Conservation (phyloP, 2,329 filamentous ascomycete species). For the Plectosphaerella sp. region DNA sequence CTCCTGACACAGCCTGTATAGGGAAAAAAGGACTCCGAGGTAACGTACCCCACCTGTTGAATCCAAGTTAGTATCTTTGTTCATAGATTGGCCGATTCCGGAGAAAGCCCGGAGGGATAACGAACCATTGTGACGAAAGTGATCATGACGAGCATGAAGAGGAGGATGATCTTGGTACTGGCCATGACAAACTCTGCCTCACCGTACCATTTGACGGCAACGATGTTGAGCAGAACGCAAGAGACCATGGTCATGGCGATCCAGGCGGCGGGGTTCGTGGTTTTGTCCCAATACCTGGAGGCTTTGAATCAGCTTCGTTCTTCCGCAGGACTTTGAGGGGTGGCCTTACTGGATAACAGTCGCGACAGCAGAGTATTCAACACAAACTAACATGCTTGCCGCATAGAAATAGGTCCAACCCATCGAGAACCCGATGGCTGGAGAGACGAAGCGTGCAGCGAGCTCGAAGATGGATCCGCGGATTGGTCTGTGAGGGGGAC, state of each 20-base stretch:
- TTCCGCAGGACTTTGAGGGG: conserved; percentile 26
- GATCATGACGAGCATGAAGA: conserved; percentile 53
- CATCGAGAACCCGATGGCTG: conserved; percentile 50
- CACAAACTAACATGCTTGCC: conserved; percentile 38
- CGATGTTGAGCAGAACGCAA: conserved; percentile 41
- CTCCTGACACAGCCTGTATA: too few species aligned
- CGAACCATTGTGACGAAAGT: conserved; percentile 63
- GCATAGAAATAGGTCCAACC: conserved; percentile 43
- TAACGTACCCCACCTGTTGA: too few species aligned
- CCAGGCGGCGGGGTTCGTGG: conserved; percentile 42
- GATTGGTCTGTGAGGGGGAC: conserved; percentile 28
- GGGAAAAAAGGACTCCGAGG: too few species aligned
- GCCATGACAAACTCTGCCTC: conserved; percentile 51
- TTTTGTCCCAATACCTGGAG: conserved; percentile 14
- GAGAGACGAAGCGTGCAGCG: conserved; percentile 50
- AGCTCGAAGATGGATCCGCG: conserved; percentile 53
- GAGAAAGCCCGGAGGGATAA: too few species aligned
- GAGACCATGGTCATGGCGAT: conserved; percentile 41
- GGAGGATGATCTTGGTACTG: conserved; percentile 43
- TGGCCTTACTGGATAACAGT: conserved; percentile 34
- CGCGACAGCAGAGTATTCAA: conserved; percentile 38
- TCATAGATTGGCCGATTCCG: too few species aligned
- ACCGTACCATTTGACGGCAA: conserved; percentile 40
- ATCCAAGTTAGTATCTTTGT: too few species aligned
- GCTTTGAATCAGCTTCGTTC: too few species aligned